These are phyloP conservation scores for Heterobasidion parviporum DNA, from an alignment of 1,284 basidiomycete species.

Conservation along the genomic window DNA sequence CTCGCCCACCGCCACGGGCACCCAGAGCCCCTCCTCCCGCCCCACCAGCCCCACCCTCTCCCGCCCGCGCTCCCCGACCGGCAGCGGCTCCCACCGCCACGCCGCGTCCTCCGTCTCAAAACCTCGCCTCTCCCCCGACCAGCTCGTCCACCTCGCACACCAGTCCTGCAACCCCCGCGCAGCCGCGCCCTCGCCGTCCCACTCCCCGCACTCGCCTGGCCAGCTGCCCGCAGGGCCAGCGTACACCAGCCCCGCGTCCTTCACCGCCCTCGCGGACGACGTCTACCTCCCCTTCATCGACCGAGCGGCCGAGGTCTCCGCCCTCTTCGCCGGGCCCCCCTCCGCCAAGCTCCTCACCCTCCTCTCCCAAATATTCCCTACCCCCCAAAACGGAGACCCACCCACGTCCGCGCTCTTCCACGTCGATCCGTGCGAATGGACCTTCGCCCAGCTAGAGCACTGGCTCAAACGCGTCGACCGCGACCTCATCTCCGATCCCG, in stretches of 20 bases:
- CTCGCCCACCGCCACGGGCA: constrained; percentile 5
- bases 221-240: constrained; percentile 12
- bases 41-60: constrained; percentile 17
- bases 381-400: constrained; percentile 10
- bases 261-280: constrained; percentile 61
- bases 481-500: constrained; percentile 44
- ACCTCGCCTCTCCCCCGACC: constrained; percentile 52
- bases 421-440: constrained; percentile 47
- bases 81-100: constrained; percentile 16
- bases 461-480: constrained; percentile 59
- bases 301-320: constrained; percentile 54
- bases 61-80: constrained; percentile 9
- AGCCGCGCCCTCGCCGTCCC: neutral
- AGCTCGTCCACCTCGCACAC: constrained; percentile 59
- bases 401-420: constrained; percentile 20
- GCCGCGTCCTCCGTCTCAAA: constrained; percentile 24
- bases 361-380: constrained; percentile 59
- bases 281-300: constrained; percentile 73
- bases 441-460: constrained; percentile 44
- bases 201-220: constrained; percentile 26
- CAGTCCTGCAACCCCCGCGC: constrained; percentile 43
- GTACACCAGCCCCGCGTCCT: constrained; percentile 38
- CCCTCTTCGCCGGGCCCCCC: constrained; percentile 48
- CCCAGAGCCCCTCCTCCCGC: constrained; percentile 1
- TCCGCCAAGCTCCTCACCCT: constrained; percentile 62